Evolutionary conservation across 148 eudicot species (phyloP).

Genomic region (Spergularia marina): DNA sequence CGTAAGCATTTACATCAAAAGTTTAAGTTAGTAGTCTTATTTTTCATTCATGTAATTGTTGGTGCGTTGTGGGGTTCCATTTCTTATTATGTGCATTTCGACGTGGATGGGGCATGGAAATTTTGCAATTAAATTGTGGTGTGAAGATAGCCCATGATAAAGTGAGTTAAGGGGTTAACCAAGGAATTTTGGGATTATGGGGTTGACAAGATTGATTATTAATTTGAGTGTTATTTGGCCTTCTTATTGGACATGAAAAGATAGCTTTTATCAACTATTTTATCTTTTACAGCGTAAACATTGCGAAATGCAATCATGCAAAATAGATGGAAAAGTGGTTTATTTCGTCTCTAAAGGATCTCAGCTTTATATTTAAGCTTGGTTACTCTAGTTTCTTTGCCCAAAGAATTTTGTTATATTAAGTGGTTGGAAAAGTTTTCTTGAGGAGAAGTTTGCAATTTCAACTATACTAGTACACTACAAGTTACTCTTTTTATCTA

Average conservation of each 20-base stretch:
- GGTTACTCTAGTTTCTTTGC: background rate
- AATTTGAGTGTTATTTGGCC: background rate
- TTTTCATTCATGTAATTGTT: background rate
- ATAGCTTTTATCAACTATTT: background rate
- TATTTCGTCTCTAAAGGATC: background rate
- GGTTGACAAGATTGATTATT: slow-evolving; percentile 15
- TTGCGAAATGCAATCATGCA: background rate
- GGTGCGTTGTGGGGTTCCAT: slow-evolving; percentile 23
- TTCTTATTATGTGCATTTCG: slow-evolving; percentile 20
- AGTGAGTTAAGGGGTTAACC: background rate
- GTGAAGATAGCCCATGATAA: background rate
- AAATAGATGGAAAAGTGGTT: background rate
- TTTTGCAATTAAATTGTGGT: slow-evolving; percentile 11
- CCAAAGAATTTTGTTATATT: too few relatives aligned
- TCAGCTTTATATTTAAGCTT: too few relatives aligned
- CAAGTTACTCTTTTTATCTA: too few relatives aligned
- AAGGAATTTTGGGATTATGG: slow-evolving; percentile 23
- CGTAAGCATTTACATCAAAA: slow-evolving; percentile 23
- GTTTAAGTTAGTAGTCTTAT: background rate
- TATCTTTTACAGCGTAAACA: background rate
- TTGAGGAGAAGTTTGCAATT: too few relatives aligned
- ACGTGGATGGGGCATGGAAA: slow-evolving; percentile 25
- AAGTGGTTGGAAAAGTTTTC: too few relatives aligned
- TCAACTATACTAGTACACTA: too few relatives aligned
- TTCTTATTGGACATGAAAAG: background rate